A percentile compares a stretch with the other conserved stretches of the same genome.
Evolutionary conservation across 164 flowering plant genomes (phyloP).

Genomic region (Nelumbo lutea): DNA sequence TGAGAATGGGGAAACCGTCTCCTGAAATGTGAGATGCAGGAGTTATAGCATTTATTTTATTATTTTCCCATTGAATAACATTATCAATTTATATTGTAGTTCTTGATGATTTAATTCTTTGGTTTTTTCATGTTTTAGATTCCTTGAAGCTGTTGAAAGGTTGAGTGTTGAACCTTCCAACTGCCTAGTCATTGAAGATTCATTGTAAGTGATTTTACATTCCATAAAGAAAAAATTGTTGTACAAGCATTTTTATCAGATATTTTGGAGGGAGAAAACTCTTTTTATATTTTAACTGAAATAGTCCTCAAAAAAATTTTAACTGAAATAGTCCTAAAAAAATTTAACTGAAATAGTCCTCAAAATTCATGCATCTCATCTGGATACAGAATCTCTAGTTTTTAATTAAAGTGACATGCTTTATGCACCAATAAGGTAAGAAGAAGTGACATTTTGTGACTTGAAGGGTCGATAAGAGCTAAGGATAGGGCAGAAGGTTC

Average conservation of each 20-base stretch:
- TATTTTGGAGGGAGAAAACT: background rate
- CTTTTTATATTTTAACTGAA: background rate
- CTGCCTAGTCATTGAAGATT: slow-evolving; percentile 89
- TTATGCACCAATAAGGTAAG: too few relatives aligned
- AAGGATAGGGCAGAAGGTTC: too few relatives aligned
- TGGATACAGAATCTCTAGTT: background rate
- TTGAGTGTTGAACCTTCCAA: slow-evolving; percentile 57
- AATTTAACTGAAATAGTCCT: background rate
- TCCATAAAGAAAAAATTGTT: background rate
- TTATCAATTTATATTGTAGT: background rate
- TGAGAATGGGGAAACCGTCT: slow-evolving; percentile 70
- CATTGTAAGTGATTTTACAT: slow-evolving; percentile 52
- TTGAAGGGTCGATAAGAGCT: too few relatives aligned
- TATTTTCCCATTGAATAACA: background rate
- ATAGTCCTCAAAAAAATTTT: too few relatives aligned
- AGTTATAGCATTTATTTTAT: slow-evolving; percentile 2
- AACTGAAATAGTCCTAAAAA: background rate
- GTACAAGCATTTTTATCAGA: background rate
- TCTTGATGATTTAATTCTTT: background rate
- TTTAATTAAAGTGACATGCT: background rate
- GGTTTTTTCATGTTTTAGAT: background rate
- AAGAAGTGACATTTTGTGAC: too few relatives aligned
- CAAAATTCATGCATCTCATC: background rate
- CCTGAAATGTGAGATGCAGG: slow-evolving; percentile 78
- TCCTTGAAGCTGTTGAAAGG: slow-evolving; percentile 79